Evolutionary conservation across 768 basidiomycete genomes (phyloP), one percentile per base, ranked within the genome.

Genomic region (Leccinum broughii): DNA sequence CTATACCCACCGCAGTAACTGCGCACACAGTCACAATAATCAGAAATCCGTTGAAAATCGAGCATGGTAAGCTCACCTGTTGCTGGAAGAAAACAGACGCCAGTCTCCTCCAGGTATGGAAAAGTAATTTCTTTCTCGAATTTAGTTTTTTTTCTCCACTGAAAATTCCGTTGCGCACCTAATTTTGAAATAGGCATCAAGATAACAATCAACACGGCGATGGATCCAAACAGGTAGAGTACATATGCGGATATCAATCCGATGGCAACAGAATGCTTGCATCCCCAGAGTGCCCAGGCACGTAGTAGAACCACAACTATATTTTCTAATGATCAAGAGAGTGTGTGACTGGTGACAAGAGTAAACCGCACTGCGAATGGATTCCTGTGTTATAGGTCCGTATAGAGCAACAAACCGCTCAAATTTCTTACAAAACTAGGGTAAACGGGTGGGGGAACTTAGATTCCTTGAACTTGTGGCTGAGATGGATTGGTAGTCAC

Each of bases 261-360:
- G 9, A 48, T 32, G n/a, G 57, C 57, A 7, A 59, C 26, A 26
- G 8, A 22, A 30, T 20, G 15, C 10, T 34, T 39, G 50, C 68
- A 64, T 5, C 37, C 60, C 68, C 66, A 70, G 30, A 68, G 58
- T 6, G 66, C 58, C 60, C 68, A 57, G 10, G 57, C 65, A 3
- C 68, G 65, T n/a, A 67, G n/a, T 46, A 68, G 24, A 32, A 69
- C 55, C 26, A 67, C 48, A 20, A 57, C 68, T 68, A 34, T 6
- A 3, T 20, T 8, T 6, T 26, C 14, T 6, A n/a, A 24, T 22
- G 10, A 14, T 53, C 26, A 57, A 28, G 10, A 9, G 20, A 26
- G 26, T 14, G 44, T 7, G 10, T 15, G 51, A 10, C 17, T 32
- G 7, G 10, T 0, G 6, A 4, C 10, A 11, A 39, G 3, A 1